Evolutionary conservation across 2,329 filamentous ascomycete genomes (phyloP), one percentile per base, ranked within the genome.

Genomic region (Fusarium redolens): DNA sequence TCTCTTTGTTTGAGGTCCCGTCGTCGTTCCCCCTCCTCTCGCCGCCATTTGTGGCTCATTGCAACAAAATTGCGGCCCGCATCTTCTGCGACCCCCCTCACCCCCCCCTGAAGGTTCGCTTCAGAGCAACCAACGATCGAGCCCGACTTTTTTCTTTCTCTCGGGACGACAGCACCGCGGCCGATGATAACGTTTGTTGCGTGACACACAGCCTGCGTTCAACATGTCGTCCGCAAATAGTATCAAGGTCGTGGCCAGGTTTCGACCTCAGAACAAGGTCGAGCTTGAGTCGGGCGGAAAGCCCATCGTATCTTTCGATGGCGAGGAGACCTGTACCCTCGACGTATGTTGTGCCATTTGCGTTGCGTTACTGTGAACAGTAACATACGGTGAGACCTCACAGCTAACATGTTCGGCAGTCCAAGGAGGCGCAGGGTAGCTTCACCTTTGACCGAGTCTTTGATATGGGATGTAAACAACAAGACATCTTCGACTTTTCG

Each of bases 361-460:
- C 18, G 7, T 52, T 52, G 52, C 44, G 33, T 69, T 41, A 13
- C 64, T 68, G 20, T 47, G 37, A 12, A 40, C 20, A 30, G n/a
- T 28, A 57, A 35, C 33, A 38, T 60, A 52, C 51, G 45, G 50
- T 61, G 64, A 67, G 35, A 54, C 43, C 52, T 55, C 31, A 12
- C 30, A 55, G 56, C 79, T 81, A 71, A 81, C 75, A 41, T n/a
- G 40, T 47, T 40, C 18, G 80, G 62, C 81, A 97, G 92, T 97
- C 94, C 75, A 91, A 88, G 81, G 95, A 98, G 82, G 92, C 92
- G 71, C 86, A 92, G 75, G 94, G 94, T 67, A 88, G 91, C 81
- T 99, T 98, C 83, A 99, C 96, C 72, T 99, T 98, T 83, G 96
- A 99, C 83, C 93, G 96, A 72, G 94, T 99, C 75, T 99, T 99